Base-by-base conservation (phyloP, 768 basidiomycete genomes). In the Amanita pallidorosea region DNA sequence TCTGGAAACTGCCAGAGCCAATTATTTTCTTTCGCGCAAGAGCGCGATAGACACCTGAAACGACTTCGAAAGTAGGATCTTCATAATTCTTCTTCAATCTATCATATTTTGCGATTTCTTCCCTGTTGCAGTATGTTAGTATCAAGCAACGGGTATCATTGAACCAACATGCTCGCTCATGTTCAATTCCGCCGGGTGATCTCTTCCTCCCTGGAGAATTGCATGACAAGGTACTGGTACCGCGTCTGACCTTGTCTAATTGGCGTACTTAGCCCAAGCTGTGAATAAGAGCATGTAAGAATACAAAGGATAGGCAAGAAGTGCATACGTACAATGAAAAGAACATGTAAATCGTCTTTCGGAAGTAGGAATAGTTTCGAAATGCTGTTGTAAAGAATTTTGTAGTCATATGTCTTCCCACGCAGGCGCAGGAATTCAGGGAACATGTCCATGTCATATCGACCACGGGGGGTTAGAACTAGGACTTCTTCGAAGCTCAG, bases 371-470 rank as follows among this genome's bases (percentile, higher is more conserved):
- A 99, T 7, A 98, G 69, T 52, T 80, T 77, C 20, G 88, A 83
- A 57, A 99, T 90, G 55, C 85, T 87, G 34, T 79, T 75, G 67
- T 94, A 96, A 20, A 89, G 74, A 52, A 99, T 90, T 68, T 97
- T 93, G 76, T 99, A 99, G 66, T 99, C 96, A 67, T 98, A 98
- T 1, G 94, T 97, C 69, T 97, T 96, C 47, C 96, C 96, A n/a
- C 93, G 85, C 29, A 98, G 70, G 38, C 96, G 84, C 61, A 99
- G 66, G 71, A 93, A 98, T 48, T 89, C 88, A 22, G 83, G 83
- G 74, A 90, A 97, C 87, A 99, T 92, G 69, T 98, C 96, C 69
- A 99, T 85, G 60, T 97, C 94, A 65, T 94, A 96, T 49, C 92
- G 84, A 48, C 95, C 94, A 74, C 95, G 83, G 53, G 96, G 96